Conservation (phyloP, 2,329 filamentous ascomycete species). For the Venturia oleaginea region DNA sequence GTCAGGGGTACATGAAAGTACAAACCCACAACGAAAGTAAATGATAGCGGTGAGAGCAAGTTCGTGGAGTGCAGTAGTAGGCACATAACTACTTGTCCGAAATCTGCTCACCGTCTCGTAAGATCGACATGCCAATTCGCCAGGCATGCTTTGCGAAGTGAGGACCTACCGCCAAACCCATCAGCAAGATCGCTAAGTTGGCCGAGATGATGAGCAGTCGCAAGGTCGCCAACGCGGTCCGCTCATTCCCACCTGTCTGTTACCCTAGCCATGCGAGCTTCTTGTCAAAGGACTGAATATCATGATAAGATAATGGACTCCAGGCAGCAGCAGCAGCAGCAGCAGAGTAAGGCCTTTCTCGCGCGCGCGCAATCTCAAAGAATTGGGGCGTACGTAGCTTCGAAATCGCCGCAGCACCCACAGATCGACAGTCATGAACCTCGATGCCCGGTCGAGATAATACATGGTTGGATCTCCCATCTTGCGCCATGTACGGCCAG, state of each 20-base stretch:
- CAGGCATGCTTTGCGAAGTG: background rate
- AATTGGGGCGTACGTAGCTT: background rate
- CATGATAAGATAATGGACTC: background rate
- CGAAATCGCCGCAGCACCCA: too few relatives aligned
- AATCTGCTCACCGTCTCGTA: background rate
- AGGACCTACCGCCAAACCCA: background rate
- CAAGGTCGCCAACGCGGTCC: background rate
- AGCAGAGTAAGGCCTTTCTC: background rate
- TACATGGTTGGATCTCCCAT: background rate
- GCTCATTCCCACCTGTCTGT: background rate
- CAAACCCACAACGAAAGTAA: background rate
- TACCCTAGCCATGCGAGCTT: background rate
- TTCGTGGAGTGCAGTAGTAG: background rate
- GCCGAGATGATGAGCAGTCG: background rate
- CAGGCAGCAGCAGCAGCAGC: background rate
- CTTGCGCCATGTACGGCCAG: background rate
- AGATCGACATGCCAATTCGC: background rate
- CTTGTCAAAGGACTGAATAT: background rate
- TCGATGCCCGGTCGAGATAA: background rate
- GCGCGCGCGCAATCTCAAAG: background rate
- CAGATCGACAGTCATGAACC: background rate
- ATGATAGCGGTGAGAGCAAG: background rate
- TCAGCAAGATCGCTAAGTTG: background rate
- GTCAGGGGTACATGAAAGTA: too few relatives aligned
- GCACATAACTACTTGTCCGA: too few relatives aligned